Conservation (phyloP, 805 yeast genomes). For the Starmerella gropengiesseri region DNA sequence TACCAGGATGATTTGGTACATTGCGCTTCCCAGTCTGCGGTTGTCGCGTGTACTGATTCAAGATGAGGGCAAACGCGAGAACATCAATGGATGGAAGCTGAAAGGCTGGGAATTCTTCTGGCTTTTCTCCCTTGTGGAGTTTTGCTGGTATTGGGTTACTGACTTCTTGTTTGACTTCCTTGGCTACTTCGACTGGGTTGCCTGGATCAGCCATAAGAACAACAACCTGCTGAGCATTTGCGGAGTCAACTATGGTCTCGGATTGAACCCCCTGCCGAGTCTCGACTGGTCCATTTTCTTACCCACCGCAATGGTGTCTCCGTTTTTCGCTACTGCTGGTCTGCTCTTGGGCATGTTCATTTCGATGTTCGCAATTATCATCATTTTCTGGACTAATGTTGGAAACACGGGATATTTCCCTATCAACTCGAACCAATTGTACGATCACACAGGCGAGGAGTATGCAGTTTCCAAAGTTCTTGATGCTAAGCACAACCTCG, state of each 20-base stretch:
- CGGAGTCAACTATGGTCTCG: constrained; percentile 39
- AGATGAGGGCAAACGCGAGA: constrained; percentile 10
- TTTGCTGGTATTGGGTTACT: constrained; percentile 57
- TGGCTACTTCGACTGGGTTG: constrained; percentile 51
- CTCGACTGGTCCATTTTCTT: constrained; percentile 38
- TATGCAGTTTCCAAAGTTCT: constrained; percentile 38
- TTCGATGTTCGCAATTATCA: constrained; percentile 26
- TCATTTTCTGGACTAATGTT: constrained; percentile 36
- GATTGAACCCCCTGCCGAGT: constrained; percentile 43
- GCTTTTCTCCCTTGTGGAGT: constrained; percentile 35
- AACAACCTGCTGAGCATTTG: constrained; percentile 39
- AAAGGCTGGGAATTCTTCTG: constrained; percentile 42
- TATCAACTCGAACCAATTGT: constrained; percentile 36
- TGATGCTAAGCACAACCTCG: constrained; percentile 37
- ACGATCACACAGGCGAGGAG: constrained; percentile 36
- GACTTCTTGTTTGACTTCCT: constrained; percentile 54
- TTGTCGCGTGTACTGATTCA: constrained; percentile 38
- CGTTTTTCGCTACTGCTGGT: constrained; percentile 34
- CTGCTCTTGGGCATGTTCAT: constrained; percentile 31
- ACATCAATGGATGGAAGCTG: constrained; percentile 50
- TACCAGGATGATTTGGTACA: constrained; percentile 44
- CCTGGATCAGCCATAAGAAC: constrained; percentile 47
- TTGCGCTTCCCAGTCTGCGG: constrained; percentile 38
- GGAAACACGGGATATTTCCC: constrained; percentile 45
- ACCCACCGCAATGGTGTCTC: constrained; percentile 32